Percentiles rank a stretch among this genome's conserved stretches.
These are phyloP conservation scores for Hansenula lynferdii DNA, from an alignment of 1,139 yeast genomes.

Conservation along the genomic window DNA sequence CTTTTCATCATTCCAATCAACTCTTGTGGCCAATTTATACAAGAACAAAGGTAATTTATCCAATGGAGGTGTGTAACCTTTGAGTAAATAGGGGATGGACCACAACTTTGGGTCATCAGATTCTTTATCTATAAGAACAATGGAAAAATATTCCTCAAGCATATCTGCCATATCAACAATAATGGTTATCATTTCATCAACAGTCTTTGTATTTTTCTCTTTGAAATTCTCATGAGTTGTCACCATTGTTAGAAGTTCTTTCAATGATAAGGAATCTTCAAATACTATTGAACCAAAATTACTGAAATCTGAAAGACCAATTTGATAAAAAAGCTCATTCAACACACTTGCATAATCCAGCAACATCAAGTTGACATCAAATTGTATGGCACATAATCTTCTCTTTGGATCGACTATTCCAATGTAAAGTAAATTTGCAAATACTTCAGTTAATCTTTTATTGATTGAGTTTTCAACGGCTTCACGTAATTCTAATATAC, in stretches of 20 bases:
- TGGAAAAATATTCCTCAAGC: conserved; percentile 74
- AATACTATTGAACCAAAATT: conserved; percentile 69
- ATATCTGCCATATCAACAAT: conserved; percentile 59
- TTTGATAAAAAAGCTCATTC: conserved; percentile 73
- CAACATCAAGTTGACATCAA: conserved; percentile 69
- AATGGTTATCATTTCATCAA: conserved; percentile 20
- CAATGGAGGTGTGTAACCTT: conserved; percentile 57
- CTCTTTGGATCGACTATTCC: conserved; percentile 75
- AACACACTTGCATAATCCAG: conserved; percentile 77
- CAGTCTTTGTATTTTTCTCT: conserved; percentile 12
- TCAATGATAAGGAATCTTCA: conserved; percentile 18
- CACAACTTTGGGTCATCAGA: conserved; percentile 31
- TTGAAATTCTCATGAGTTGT: neutral
- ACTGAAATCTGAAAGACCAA: conserved; percentile 71
- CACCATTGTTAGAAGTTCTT: conserved; percentile 12
- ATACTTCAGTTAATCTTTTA: conserved; percentile 55
- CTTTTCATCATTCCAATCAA: conserved; percentile 65
- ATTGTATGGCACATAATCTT: conserved; percentile 77
- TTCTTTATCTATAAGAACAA: conserved; percentile 33
- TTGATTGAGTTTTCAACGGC: conserved; percentile 46
- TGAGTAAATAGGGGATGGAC: conserved; percentile 64
- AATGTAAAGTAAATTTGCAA: conserved; percentile 68
- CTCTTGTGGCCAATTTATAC: conserved; percentile 50
- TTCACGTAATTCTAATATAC: conserved; percentile 49
- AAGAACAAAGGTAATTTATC: conserved; percentile 65